Base-by-base conservation (phyloP, 2,329 filamentous ascomycete genomes). In the Epicoccum nigrum region DNA sequence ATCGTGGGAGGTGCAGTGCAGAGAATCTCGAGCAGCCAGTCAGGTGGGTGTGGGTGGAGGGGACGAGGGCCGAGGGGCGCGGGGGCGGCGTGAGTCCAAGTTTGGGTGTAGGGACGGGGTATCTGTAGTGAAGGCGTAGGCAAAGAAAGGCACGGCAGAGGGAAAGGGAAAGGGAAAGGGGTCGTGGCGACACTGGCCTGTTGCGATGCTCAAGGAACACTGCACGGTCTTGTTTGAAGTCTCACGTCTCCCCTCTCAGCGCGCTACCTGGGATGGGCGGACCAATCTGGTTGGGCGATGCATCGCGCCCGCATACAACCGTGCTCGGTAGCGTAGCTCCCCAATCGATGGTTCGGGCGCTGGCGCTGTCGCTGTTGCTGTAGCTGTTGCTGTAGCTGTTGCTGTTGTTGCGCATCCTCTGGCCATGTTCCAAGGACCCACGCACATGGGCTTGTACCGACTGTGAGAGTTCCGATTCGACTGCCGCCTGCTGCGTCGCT, bases 101-200 rank as follows among this genome's bases (percentile, higher is more conserved):
- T 30, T 13, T 30, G 13, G 13, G 7, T 7, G 13, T 13, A 30
- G 28, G 28, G 28, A 11, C 40, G 57, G 28, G 43, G 52, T 32
- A 19, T 31, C 9, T 25, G 6, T 25, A 9, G 23, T 25, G 23
- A 25, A 25, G 23, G 23, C n/a, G n/a, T n/a, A n/a, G n/a, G n/a
- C n/a, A n/a, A n/a, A n/a, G n/a, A n/a, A n/a, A n/a, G n/a, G n/a
- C n/a, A n/a, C n/a, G n/a, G n/a, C n/a, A n/a, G n/a, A n/a, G n/a
- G n/a, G n/a, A n/a, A 25, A 6, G 23, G 23, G 6, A 25, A 25
- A 25, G 23, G 23, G 6, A 25, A 7, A 25, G 23, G 23, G 23
- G 23, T 25, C 23, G 63, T 63, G 63, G 62, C 63, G 55, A 65
- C 35, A 52, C 23, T 25, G 23, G 49, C 42, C 42, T 53, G 56